phyloP scores from a whole-genome alignment of 768 basidiomycete species.

The Rhodotorula sphaerocarpa region DNA sequence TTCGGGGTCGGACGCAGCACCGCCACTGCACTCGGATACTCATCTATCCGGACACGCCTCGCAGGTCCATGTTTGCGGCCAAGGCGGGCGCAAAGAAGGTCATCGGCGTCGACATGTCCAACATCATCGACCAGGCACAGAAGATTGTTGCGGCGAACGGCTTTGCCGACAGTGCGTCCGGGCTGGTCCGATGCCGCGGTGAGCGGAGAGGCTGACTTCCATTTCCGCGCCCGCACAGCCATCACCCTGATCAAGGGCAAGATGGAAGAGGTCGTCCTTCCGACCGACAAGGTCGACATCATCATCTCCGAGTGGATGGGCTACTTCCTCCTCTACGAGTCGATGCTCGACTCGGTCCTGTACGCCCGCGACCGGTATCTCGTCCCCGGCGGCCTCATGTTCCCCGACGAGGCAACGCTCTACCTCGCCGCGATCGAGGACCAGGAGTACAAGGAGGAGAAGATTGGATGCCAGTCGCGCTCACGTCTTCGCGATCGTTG shows the following conservation, averaged over 20 bases:
- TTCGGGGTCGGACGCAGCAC: no score
- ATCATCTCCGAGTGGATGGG: constrained; percentile 99
- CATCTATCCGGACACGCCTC: no score
- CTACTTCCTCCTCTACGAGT: constrained; percentile 93
- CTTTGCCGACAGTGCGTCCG: constrained; percentile 60
- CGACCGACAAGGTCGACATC: constrained; percentile 88
- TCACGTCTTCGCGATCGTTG: no score
- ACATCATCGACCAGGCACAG: constrained; percentile 97
- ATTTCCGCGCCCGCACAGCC: constrained; percentile 47
- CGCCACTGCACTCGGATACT: no score
- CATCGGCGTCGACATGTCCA: constrained; percentile 82
- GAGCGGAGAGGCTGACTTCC: neutral
- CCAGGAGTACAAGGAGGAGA: constrained; percentile 98
- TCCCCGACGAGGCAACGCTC: constrained; percentile 87
- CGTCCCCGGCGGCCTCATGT: constrained; percentile 76
- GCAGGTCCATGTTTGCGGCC: constrained; percentile 39
- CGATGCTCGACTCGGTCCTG: constrained; percentile 97
- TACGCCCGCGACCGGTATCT: constrained; percentile 95
- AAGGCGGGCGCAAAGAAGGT: constrained; percentile 41
- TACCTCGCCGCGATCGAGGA: constrained; percentile 97
- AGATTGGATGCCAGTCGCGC: constrained; percentile 80
- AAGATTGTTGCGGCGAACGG: constrained; percentile 95
- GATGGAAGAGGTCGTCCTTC: constrained; percentile 83
- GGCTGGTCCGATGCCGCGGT: constrained; percentile 45
- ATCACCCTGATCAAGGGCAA: constrained; percentile 97